phyloP scores from a whole-genome alignment of 768 basidiomycete genomes.

The Dioszegia hungarica region DNA sequence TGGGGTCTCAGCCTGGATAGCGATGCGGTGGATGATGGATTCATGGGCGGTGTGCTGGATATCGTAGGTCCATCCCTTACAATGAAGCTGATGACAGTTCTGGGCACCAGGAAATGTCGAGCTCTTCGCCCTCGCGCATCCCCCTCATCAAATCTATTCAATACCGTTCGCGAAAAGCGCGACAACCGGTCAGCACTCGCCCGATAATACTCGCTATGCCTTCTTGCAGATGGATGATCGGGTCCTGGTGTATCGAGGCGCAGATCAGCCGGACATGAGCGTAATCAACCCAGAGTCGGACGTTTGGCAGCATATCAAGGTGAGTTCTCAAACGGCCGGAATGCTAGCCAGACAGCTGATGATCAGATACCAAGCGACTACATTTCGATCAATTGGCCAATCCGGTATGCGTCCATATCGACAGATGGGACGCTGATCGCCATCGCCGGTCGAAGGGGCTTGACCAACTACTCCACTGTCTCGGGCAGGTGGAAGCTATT shows the following conservation, averaged over 20 bases:
- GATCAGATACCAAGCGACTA: conserved; percentile 80
- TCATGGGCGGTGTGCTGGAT: conserved; percentile 72
- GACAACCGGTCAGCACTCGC: conserved; percentile 82
- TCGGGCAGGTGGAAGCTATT: conserved; percentile 96
- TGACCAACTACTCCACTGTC: conserved; percentile 87
- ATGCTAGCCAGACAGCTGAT: not conserved
- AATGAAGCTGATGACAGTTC: conserved; percentile 56
- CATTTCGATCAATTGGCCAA: conserved; percentile 85
- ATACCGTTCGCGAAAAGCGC: conserved; percentile 94
- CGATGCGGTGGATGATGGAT: conserved; percentile 68
- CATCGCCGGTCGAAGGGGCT: conserved; percentile 80
- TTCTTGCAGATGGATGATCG: conserved; percentile 94
- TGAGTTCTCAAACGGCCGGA: conserved; percentile 22
- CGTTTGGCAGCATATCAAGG: conserved; percentile 97
- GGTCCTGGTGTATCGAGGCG: conserved; percentile 85
- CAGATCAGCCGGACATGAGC: conserved; percentile 96
- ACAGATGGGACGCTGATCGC: conserved; percentile 87
- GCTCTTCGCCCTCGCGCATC: conserved; percentile 63
- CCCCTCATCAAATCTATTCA: conserved; percentile 62
- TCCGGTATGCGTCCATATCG: conserved; percentile 84
- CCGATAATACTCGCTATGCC: conserved; percentile 92
- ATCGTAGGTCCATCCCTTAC: conserved; percentile 56
- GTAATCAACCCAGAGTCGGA: conserved; percentile 97
- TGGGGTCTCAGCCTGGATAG: conserved; percentile 65
- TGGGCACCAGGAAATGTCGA: conserved; percentile 94